These are phyloP conservation scores for Bisporella sp. DNA, from an alignment of 2,329 filamentous ascomycete species.

Conservation along the genomic window DNA sequence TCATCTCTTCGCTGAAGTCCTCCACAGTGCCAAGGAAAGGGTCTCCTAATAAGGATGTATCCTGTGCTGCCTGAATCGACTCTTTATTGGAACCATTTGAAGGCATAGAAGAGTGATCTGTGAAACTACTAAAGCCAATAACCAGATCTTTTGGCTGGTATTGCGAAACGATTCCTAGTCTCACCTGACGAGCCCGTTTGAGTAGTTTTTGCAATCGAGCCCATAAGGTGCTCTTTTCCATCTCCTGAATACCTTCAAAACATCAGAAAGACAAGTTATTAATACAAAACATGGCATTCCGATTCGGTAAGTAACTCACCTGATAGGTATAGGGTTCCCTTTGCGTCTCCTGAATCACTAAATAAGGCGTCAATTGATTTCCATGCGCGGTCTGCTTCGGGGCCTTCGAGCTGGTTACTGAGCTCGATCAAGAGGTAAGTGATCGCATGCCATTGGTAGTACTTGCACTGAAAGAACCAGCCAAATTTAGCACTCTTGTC, in stretches of 20 bases:
- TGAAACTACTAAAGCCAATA: neutral
- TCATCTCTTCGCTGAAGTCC: neutral
- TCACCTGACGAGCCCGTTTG: neutral
- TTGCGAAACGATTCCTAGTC: neutral
- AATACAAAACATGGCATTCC: too few species aligned
- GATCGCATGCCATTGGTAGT: neutral
- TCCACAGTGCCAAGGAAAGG: neutral
- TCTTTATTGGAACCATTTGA: neutral
- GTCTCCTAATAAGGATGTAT: neutral
- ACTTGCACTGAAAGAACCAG: constrained; percentile 1
- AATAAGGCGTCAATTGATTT: neutral
- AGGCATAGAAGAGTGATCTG: neutral
- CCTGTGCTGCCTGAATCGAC: neutral
- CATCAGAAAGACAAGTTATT: too few species aligned
- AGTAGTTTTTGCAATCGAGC: neutral
- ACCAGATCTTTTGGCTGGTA: neutral
- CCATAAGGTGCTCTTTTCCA: neutral
- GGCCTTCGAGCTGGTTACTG: neutral
- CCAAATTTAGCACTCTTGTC: neutral
- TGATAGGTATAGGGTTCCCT: neutral
- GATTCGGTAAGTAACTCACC: neutral
- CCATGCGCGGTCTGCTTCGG: neutral
- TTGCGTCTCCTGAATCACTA: neutral
- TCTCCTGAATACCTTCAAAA: too few species aligned
- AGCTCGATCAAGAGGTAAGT: neutral